Evolutionary conservation across 2,329 filamentous ascomycete species (phyloP).

Genomic region (Xylariaceae sp.): DNA sequence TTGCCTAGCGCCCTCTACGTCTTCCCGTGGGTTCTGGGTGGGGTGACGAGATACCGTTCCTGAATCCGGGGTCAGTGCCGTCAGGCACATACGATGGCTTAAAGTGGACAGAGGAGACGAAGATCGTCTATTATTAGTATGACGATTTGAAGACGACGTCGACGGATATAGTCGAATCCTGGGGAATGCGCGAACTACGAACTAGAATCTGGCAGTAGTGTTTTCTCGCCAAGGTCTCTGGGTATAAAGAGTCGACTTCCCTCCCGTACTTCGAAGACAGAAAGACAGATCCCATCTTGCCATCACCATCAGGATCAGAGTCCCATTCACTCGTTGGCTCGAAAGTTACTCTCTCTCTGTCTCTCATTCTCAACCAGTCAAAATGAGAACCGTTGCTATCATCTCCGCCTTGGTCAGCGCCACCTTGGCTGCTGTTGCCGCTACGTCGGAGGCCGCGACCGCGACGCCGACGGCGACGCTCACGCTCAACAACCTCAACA

Average conservation of each 20-base stretch:
- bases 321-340: neutral
- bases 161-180: neutral
- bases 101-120: too few relatives aligned
- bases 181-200: neutral
- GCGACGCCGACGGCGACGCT: neutral
- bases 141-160: neutral
- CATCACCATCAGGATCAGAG: neutral
- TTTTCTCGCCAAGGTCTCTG: neutral
- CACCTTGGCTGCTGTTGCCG: conserved; percentile 16
- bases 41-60: too few relatives aligned
- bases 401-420: conserved; percentile 9
- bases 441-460: conserved; percentile 13
- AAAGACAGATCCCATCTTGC: too few relatives aligned
- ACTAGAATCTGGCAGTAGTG: neutral
- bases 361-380: conserved; percentile 2
- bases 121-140: neutral
- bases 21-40: neutral
- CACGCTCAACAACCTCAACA: neutral
- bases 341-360: neutral
- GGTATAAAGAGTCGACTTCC: conserved; percentile 9
- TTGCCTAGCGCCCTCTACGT: neutral
- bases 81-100: too few relatives aligned
- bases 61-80: too few relatives aligned
- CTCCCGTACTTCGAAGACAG: neutral
- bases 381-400: conserved; percentile 28